These are phyloP conservation scores for Ogataea minuta DNA, from an alignment of 805 yeast species.

Conservation along the genomic window DNA sequence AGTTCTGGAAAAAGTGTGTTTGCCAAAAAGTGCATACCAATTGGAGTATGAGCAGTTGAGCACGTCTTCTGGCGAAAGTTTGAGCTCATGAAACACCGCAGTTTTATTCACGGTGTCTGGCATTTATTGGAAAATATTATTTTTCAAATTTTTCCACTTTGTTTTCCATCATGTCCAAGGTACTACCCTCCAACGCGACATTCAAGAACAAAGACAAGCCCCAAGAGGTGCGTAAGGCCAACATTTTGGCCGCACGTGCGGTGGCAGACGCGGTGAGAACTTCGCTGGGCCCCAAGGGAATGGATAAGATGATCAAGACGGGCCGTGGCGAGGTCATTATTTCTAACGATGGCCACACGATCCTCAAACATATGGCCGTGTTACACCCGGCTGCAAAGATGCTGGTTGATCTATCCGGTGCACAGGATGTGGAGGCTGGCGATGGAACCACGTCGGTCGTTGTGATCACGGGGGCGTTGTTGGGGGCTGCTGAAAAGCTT, in stretches of 20 bases:
- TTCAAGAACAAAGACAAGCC: slow-evolving; percentile 95
- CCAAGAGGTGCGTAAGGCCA: slow-evolving; percentile 85
- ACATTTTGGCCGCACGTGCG: slow-evolving; percentile 89
- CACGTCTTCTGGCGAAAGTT: slow-evolving; percentile 39
- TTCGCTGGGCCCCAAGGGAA: slow-evolving; percentile 96
- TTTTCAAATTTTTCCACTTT: slow-evolving; percentile 4
- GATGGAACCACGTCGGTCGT: slow-evolving; percentile 99
- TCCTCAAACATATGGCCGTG: slow-evolving; percentile 95
- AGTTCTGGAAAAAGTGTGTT: slow-evolving; percentile 45
- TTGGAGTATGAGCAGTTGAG: slow-evolving; percentile 51
- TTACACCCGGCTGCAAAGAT: slow-evolving; percentile 98
- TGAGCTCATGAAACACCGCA: slow-evolving; percentile 26
- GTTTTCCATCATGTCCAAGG: slow-evolving; percentile 19
- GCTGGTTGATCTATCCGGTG: slow-evolving; percentile 94
- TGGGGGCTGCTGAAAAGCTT: slow-evolving; percentile 92
- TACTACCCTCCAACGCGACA: slow-evolving; percentile 70
- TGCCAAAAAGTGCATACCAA: slow-evolving; percentile 57
- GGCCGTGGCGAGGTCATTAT: slow-evolving; percentile 89
- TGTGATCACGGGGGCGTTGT: slow-evolving; percentile 86
- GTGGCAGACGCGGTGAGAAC: slow-evolving; percentile 95
- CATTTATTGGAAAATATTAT: slow-evolving; percentile 3
- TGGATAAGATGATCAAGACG: slow-evolving; percentile 99
- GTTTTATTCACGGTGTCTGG: slow-evolving; percentile 8
- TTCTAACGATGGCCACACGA: slow-evolving; percentile 98
- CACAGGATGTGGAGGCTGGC: slow-evolving; percentile 99